These are phyloP conservation scores for Verticillium nonalfalfae DNA, from an alignment of 2,329 filamentous ascomycete genomes.

Conservation along the genomic window DNA sequence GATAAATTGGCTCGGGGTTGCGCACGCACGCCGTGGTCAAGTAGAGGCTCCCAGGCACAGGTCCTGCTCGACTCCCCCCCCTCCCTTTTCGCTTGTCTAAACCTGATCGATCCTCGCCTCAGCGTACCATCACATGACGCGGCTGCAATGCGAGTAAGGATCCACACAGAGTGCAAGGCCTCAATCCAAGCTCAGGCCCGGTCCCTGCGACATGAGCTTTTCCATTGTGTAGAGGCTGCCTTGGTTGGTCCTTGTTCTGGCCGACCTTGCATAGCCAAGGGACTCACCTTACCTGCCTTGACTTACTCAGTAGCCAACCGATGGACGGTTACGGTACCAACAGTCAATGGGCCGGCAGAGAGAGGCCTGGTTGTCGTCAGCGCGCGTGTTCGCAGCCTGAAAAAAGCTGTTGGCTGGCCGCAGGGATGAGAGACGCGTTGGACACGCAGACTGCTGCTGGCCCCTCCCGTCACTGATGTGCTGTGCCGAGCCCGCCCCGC, in stretches of 20 bases:
- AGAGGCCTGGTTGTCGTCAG: neutral
- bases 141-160: conserved; percentile 3
- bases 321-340: neutral
- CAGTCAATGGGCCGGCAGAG: neutral
- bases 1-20: too few species aligned
- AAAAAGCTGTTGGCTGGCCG: neutral
- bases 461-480: neutral
- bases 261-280: too few species aligned
- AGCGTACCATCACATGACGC: conserved; percentile 2
- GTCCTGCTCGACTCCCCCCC: neutral
- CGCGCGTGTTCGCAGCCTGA: neutral
- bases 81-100: neutral
- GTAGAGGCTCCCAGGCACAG: neutral
- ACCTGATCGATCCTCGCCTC: neutral
- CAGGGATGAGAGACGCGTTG: neutral
- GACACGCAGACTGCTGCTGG: neutral
- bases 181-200: neutral
- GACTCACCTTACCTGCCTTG: too few species aligned
- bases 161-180: neutral
- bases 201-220: neutral
- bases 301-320: neutral
- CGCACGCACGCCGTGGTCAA: neutral
- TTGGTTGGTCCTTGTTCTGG: neutral
- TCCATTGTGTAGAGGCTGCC: neutral
- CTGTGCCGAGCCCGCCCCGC: neutral